A percentile compares a stretch with the other conserved stretches of the same genome.
These are phyloP conservation scores for Furcasterigmium sp. DNA, from an alignment of 2,329 filamentous ascomycete species.

Conservation along the genomic window DNA sequence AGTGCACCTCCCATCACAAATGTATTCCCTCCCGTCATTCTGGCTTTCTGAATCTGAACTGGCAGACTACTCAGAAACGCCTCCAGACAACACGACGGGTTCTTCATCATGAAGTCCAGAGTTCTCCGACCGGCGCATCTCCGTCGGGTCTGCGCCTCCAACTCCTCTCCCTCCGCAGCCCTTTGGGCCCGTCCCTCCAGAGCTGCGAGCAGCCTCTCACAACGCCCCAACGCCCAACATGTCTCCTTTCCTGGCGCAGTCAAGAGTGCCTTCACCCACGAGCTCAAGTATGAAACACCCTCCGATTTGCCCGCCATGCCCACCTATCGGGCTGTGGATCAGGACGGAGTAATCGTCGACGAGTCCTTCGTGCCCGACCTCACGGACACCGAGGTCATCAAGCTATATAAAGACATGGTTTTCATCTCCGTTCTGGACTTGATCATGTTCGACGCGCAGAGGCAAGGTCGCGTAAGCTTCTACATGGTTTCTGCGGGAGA, in stretches of 20 bases:
- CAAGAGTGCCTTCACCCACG: conserved; percentile 84
- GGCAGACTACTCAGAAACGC: too few relatives aligned
- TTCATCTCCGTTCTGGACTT: conserved; percentile 82
- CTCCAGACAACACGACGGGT: conserved; percentile 2
- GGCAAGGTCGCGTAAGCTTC: conserved; percentile 89
- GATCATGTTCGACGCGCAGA: conserved; percentile 96
- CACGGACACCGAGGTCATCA: conserved; percentile 53
- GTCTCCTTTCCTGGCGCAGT: conserved; percentile 89
- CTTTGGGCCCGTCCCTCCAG: conserved; percentile 19
- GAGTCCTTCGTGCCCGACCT: conserved; percentile 64
- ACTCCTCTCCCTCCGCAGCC: conserved; percentile 9
- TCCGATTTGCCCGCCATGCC: conserved; percentile 70
- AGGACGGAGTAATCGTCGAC: conserved; percentile 80
- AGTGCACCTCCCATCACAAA: neutral
- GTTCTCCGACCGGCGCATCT: conserved; percentile 23
- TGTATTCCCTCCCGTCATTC: neutral
- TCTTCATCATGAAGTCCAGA: conserved; percentile 24
- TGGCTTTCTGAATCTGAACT: too few relatives aligned
- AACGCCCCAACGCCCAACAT: conserved; percentile 48
- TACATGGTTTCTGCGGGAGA: conserved; percentile 97
- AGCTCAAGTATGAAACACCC: conserved; percentile 72
- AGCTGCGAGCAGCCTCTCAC: conserved; percentile 45
- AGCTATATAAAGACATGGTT: conserved; percentile 62
- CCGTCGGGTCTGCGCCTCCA: conserved; percentile 17
- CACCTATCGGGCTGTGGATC: conserved; percentile 88